phyloP scores from a whole-genome alignment of 2,329 filamentous ascomycete species.

The Cytospora piceae region DNA sequence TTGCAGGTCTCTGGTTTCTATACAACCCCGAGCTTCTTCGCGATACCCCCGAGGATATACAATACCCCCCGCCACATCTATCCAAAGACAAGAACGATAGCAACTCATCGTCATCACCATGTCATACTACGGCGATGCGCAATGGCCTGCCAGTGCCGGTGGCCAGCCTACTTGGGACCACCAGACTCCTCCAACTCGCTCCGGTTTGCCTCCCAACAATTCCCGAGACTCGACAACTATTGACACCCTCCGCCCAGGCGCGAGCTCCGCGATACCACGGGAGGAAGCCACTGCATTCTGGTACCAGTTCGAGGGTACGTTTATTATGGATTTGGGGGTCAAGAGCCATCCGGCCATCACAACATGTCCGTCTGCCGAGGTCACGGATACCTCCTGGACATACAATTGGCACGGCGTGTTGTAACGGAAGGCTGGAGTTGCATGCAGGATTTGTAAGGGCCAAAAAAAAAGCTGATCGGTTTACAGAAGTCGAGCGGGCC shows the following conservation, averaged over 20 bases:
- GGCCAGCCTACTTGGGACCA: slow-evolving; percentile 38
- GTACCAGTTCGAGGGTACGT: slow-evolving; percentile 45
- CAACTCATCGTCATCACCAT: slow-evolving; percentile 32
- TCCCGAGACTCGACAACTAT: slow-evolving; percentile 6
- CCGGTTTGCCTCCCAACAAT: slow-evolving; percentile 32
- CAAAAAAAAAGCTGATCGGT: slow-evolving; percentile 34
- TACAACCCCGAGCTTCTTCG: slow-evolving; percentile 13
- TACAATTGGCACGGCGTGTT: neutral
- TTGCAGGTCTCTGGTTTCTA: slow-evolving; percentile 23
- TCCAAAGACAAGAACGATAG: neutral
- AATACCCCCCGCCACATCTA: slow-evolving; percentile 6
- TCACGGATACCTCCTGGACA: neutral
- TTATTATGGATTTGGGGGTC: slow-evolving; percentile 21
- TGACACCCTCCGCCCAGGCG: slow-evolving; percentile 34
- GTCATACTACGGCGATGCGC: slow-evolving; percentile 39
- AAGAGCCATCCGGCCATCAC: neutral
- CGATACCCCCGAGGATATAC: slow-evolving; percentile 14
- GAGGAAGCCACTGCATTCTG: slow-evolving; percentile 41
- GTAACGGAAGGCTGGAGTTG: neutral
- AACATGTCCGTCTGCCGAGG: too few species aligned
- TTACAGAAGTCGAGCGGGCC: slow-evolving; percentile 88
- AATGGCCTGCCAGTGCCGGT: slow-evolving; percentile 33
- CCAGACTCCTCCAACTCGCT: slow-evolving; percentile 37
- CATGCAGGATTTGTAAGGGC: slow-evolving; percentile 11
- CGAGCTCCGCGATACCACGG: slow-evolving; percentile 42